Percentiles rank a stretch among this genome's conserved stretches.
phyloP scores from a whole-genome alignment of 1,284 basidiomycete species.

The Microbotryomycetes sp. region DNA sequence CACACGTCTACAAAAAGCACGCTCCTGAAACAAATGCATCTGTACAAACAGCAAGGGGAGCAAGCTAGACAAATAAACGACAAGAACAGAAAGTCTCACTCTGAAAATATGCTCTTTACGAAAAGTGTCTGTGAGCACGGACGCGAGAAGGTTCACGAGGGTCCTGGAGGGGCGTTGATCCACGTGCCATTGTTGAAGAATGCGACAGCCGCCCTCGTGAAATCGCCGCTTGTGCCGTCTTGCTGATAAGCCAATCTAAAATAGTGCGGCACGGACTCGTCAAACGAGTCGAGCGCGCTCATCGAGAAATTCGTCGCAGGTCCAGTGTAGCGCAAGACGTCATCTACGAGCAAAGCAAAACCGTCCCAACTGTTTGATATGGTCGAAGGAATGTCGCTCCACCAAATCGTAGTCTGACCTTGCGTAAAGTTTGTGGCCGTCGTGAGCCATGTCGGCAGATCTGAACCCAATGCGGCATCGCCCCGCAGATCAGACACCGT shows the following conservation, averaged over 20 bases:
- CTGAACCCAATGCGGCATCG: conserved; percentile 63
- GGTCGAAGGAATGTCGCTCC: conserved; percentile 52
- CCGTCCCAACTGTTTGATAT: conserved; percentile 45
- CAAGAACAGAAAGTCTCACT: too few species aligned
- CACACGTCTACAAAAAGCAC: too few species aligned
- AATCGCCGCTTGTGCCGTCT: conserved; percentile 58
- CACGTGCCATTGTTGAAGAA: conserved; percentile 70
- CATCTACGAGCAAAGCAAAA: conserved; percentile 71
- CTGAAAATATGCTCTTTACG: too few species aligned
- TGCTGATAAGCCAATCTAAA: conserved; percentile 48
- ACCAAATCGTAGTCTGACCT: conserved; percentile 54
- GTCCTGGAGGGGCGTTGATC: conserved; percentile 41
- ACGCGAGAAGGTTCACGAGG: too few species aligned
- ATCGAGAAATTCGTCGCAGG: conserved; percentile 59
- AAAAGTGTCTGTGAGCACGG: too few species aligned
- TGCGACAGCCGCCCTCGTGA: conserved; percentile 67
- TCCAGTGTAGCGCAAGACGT: conserved; percentile 69
- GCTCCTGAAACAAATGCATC: too few species aligned
- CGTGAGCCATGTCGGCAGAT: conserved; percentile 63
- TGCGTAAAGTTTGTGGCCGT: conserved; percentile 57
- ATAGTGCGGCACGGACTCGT: conserved; percentile 60
- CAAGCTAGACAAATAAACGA: too few species aligned
- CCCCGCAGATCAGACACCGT: conserved; percentile 64
- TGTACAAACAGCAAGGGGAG: too few species aligned
- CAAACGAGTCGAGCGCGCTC: conserved; percentile 49